phyloP scores from a whole-genome alignment of 176 grass and related monocot genomes.

The Eragrostis nindensis region DNA sequence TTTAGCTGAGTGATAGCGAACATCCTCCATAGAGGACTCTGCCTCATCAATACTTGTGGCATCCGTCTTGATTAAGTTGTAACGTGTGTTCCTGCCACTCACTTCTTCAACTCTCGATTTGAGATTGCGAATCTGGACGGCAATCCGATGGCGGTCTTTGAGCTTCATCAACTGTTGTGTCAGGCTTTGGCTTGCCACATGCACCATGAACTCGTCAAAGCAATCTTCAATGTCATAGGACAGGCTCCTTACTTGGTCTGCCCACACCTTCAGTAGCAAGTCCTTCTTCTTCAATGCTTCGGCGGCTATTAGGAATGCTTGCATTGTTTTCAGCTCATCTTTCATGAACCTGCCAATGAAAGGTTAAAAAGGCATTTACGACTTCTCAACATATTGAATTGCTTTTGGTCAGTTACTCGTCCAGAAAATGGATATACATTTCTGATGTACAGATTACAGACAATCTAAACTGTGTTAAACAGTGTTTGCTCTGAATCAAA shows the following conservation, averaged over 20 bases:
- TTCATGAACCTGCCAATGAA: conserved; percentile 41
- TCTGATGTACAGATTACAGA: too few relatives aligned
- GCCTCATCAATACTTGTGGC: background rate
- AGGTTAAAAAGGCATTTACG: too few relatives aligned
- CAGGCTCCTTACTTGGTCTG: conserved; percentile 38
- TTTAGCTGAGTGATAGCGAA: background rate
- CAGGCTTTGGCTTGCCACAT: conserved; percentile 19
- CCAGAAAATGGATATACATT: background rate
- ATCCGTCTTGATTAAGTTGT: conserved; percentile 11
- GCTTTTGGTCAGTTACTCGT: too few relatives aligned
- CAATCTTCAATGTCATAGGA: conserved; percentile 51
- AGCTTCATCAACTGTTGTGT: background rate
- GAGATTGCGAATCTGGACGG: conserved; percentile 34
- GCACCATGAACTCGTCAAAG: conserved; percentile 39
- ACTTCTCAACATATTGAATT: too few relatives aligned
- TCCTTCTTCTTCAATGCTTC: conserved; percentile 35
- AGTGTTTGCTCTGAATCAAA: too few relatives aligned
- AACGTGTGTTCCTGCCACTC: conserved; percentile 32
- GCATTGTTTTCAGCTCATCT: conserved; percentile 40
- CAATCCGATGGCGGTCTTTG: conserved; percentile 24
- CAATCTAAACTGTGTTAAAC: too few relatives aligned
- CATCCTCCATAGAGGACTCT: conserved; percentile 18
- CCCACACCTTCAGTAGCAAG: conserved; percentile 20
- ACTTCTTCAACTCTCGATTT: conserved; percentile 46
- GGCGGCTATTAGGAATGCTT: conserved; percentile 33